phyloP scores from a whole-genome alignment of 176 grass and related monocot genomes.

The Microstegium vimineum region DNA sequence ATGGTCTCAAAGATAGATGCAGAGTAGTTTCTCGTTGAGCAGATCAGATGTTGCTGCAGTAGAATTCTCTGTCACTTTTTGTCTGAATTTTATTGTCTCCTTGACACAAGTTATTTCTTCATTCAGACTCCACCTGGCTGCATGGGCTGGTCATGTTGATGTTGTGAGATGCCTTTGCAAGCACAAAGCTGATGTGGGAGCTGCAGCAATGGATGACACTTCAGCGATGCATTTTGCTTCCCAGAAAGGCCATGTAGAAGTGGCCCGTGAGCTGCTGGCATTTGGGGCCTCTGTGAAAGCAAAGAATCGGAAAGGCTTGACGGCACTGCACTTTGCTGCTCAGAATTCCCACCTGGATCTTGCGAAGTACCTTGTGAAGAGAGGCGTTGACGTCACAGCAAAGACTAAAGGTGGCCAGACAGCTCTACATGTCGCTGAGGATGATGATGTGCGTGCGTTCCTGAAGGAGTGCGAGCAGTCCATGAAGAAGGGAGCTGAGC shows the following conservation, averaged over 20 bases:
- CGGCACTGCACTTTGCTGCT: conserved; percentile 70
- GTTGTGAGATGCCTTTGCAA: conserved; percentile 90
- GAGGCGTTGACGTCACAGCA: conserved; percentile 48
- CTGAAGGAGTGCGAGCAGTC: conserved; percentile 61
- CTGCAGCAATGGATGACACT: conserved; percentile 89
- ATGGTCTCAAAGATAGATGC: not conserved
- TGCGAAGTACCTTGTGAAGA: conserved; percentile 79
- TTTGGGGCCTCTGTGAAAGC: conserved; percentile 73
- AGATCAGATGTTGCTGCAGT: not conserved
- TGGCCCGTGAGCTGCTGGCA: conserved; percentile 52
- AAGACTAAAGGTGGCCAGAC: conserved; percentile 92
- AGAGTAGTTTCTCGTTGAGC: not conserved
- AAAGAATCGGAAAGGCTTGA: conserved; percentile 90
- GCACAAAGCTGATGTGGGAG: conserved; percentile 77
- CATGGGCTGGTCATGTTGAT: conserved; percentile 91
- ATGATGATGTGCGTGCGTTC: conserved; percentile 61
- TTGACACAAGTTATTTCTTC: conserved; percentile 31
- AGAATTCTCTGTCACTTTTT: not conserved
- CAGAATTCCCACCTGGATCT: conserved; percentile 81
- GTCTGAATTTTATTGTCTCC: not conserved
- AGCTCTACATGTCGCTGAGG: conserved; percentile 65
- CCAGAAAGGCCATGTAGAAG: conserved; percentile 90
- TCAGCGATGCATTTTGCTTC: conserved; percentile 87
- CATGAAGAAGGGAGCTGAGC: conserved; percentile 43
- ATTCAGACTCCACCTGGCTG: conserved; percentile 85